These are phyloP conservation scores for Penicillium sp. DNA, from an alignment of 2,329 filamentous ascomycete species.

Conservation along the genomic window DNA sequence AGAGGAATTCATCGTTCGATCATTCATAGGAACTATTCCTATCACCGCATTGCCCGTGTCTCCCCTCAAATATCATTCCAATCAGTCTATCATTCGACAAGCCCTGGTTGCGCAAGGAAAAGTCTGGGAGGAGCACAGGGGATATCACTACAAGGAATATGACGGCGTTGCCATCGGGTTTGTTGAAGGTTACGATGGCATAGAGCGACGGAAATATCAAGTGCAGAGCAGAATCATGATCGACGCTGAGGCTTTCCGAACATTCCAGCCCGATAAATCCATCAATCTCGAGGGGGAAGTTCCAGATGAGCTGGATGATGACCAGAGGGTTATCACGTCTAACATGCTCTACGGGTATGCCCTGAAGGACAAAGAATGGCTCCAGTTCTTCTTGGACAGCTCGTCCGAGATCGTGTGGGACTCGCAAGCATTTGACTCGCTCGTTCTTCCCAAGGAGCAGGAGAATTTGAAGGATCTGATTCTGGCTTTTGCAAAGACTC, in stretches of 20 bases:
- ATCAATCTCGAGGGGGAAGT: slow-evolving; percentile 21
- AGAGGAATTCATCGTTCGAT: slow-evolving; percentile 2
- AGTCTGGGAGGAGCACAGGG: slow-evolving; percentile 47
- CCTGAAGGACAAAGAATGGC: slow-evolving; percentile 41
- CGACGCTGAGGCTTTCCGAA: slow-evolving; percentile 51
- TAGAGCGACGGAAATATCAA: slow-evolving; percentile 13
- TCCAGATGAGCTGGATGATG: slow-evolving; percentile 35
- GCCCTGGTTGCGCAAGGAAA: slow-evolving; percentile 48
- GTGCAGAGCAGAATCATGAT: slow-evolving; percentile 53
- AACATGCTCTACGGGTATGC: slow-evolving; percentile 50
- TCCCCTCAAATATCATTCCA: slow-evolving; percentile 47
- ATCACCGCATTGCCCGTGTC: slow-evolving; percentile 45
- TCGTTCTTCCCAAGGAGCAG: slow-evolving; percentile 49
- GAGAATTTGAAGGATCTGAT: slow-evolving; percentile 45
- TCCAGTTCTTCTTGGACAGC: slow-evolving; percentile 39
- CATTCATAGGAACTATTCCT: slow-evolving; percentile 36
- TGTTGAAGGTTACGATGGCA: slow-evolving; percentile 24
- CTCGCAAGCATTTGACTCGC: slow-evolving; percentile 45
- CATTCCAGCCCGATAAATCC: slow-evolving; percentile 45
- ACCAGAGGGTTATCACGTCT: slow-evolving; percentile 44
- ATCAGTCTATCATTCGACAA: slow-evolving; percentile 38
- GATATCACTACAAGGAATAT: slow-evolving; percentile 53
- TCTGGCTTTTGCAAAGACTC: slow-evolving; percentile 47
- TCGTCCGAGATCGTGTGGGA: slow-evolving; percentile 47
- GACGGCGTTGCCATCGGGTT: slow-evolving; percentile 43